Evolutionary conservation across 306 rosid genomes (phyloP).

Genomic region (Cucumis cinereus): DNA sequence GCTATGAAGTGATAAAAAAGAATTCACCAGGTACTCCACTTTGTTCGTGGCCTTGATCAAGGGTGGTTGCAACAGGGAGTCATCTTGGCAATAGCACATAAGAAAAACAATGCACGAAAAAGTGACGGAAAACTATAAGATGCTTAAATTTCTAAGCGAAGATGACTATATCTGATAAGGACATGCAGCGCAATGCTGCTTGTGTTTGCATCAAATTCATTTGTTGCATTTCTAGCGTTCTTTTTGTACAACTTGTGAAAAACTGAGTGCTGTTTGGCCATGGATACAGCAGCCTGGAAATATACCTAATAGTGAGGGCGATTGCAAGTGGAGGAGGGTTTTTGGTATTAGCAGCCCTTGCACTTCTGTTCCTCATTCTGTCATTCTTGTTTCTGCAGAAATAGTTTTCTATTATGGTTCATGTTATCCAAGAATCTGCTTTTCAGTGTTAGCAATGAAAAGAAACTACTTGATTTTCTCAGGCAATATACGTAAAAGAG

Average conservation of each 20-base stretch:
- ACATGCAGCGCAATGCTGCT: background rate
- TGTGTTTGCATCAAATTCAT: background rate
- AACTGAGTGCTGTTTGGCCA: background rate
- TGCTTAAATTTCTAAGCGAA: background rate
- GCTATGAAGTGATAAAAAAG: background rate
- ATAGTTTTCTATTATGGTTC: background rate
- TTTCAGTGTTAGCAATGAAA: background rate
- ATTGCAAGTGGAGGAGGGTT: background rate
- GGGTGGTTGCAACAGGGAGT: background rate
- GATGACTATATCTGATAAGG: background rate
- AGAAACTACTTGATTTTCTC: constrained; percentile 18
- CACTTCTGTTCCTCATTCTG: background rate
- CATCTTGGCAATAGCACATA: background rate
- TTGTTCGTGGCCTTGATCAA: background rate
- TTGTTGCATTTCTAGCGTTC: background rate
- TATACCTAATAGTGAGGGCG: background rate
- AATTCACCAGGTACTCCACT: background rate
- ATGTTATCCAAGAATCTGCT: background rate
- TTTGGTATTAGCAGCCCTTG: background rate
- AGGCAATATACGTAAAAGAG: constrained; percentile 80
- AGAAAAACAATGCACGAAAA: background rate
- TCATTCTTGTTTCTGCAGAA: background rate
- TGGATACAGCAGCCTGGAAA: background rate
- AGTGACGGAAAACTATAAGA: background rate
- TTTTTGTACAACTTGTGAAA: background rate